Conservation (phyloP, 768 basidiomycete genomes). For the Neoboletus subvelutipes region DNA sequence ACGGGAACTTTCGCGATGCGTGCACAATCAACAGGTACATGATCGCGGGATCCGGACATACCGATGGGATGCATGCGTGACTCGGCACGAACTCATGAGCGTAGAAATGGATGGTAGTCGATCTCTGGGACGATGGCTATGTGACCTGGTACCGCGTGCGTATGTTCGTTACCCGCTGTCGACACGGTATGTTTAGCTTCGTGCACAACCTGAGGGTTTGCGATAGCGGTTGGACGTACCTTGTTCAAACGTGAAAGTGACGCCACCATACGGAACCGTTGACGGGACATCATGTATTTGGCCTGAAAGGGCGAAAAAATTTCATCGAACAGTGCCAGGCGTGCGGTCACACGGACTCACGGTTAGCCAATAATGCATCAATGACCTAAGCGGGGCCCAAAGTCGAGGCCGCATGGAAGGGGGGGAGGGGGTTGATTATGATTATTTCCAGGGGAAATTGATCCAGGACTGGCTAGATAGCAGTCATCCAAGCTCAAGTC, state of each 20-base stretch:
- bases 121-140: background rate
- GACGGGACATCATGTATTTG: background rate
- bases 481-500: slow-evolving; percentile 5
- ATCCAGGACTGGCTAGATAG: background rate
- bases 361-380: background rate
- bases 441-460: slow-evolving; percentile 2
- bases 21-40: background rate
- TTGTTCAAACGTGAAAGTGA: background rate
- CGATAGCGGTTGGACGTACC: background rate
- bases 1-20: background rate
- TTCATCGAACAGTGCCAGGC: background rate
- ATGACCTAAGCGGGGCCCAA: background rate
- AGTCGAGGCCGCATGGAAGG: background rate
- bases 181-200: background rate
- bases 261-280: background rate
- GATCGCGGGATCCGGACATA: background rate
- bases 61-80: background rate
- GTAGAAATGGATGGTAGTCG: background rate
- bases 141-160: background rate
- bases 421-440: background rate
- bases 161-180: background rate
- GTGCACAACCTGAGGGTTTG: background rate
- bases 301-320: background rate
- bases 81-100: background rate
- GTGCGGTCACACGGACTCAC: background rate